These are phyloP conservation scores for Plectosphaerella plurivora DNA, from an alignment of 2,329 filamentous ascomycete genomes.

Conservation along the genomic window DNA sequence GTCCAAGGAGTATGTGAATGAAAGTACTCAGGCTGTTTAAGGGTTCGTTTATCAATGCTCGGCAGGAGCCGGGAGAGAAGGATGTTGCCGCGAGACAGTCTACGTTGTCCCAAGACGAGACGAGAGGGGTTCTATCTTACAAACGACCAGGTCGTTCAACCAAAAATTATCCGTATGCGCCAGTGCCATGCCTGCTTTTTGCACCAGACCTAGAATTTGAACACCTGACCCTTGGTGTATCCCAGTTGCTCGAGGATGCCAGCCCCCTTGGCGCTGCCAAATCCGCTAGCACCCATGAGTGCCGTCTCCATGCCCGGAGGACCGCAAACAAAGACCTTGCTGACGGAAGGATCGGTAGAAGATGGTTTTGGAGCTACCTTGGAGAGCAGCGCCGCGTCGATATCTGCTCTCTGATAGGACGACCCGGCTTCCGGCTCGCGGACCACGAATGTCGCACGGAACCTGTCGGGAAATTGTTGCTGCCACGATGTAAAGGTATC, in stretches of 20 bases:
- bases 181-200: too few species aligned
- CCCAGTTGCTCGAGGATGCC: constrained; percentile 56
- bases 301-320: constrained; percentile 62
- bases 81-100: too few species aligned
- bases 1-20: background rate
- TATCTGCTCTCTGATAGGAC: constrained; percentile 46
- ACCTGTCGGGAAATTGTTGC: constrained; percentile 45
- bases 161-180: too few species aligned
- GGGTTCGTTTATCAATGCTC: too few species aligned
- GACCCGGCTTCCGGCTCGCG: constrained; percentile 38
- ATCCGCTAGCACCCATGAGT: constrained; percentile 40
- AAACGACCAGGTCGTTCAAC: too few species aligned
- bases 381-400: constrained; percentile 52
- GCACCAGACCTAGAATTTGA: constrained; percentile 42
- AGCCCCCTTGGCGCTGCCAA: constrained; percentile 9
- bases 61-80: too few species aligned
- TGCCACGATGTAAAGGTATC: constrained; percentile 53
- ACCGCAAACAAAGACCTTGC: constrained; percentile 65
- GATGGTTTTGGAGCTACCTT: constrained; percentile 35
- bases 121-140: too few species aligned
- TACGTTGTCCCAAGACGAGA: too few species aligned
- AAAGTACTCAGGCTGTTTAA: background rate
- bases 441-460: constrained; percentile 55
- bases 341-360: constrained; percentile 18
- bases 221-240: constrained; percentile 51